Conservation (phyloP, 306 rosid species). For the Gynostemma pentaphyllum region DNA sequence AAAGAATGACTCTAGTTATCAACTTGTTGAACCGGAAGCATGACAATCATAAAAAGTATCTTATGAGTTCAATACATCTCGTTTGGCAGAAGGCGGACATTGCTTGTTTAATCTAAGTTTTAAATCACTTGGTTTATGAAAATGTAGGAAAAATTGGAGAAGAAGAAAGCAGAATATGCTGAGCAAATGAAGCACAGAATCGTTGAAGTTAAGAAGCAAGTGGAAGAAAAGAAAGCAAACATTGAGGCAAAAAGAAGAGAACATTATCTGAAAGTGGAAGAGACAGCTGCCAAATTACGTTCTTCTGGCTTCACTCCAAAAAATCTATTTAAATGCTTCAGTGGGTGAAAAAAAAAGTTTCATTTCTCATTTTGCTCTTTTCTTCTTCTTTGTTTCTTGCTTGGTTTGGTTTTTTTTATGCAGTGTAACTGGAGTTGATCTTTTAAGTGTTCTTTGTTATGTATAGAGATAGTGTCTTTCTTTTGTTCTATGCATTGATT, state of each 20-base stretch:
- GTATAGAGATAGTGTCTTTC: conserved; percentile 4
- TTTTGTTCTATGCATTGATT: background rate
- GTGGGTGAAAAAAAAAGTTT: background rate
- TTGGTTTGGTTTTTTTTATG: background rate
- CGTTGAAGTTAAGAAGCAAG: conserved; percentile 5
- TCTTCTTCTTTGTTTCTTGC: background rate
- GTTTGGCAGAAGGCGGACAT: no score
- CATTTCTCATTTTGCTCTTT: background rate
- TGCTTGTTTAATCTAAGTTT: background rate
- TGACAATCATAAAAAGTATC: no score
- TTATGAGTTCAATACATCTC: no score
- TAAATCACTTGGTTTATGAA: background rate
- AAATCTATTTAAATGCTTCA: conserved; percentile 8
- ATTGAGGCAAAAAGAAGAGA: conserved; percentile 2
- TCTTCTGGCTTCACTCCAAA: conserved; percentile 4
- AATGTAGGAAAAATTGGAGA: conserved; percentile 13
- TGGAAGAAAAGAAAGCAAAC: conserved; percentile 13
- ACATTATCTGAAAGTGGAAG: conserved; percentile 10
- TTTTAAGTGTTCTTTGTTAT: background rate
- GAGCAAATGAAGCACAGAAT: conserved; percentile 11
- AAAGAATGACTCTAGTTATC: no score
- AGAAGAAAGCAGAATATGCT: conserved; percentile 14
- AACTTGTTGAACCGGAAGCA: no score
- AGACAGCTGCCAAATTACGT: conserved; percentile 7
- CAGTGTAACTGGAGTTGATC: background rate